These are phyloP conservation scores for Hericium alpestre DNA, from an alignment of 768 basidiomycete genomes.

Conservation along the genomic window DNA sequence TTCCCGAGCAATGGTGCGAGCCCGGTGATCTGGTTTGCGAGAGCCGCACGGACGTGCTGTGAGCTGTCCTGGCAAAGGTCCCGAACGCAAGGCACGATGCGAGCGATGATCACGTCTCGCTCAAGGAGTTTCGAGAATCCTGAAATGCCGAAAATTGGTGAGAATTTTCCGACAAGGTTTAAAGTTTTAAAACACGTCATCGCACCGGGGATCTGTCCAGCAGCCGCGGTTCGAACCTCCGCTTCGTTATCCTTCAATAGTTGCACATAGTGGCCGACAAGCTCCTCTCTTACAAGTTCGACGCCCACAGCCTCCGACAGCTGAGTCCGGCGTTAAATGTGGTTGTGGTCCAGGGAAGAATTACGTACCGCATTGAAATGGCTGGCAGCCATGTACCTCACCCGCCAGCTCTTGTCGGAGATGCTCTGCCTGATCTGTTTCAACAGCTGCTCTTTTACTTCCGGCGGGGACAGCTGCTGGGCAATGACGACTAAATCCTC, in stretches of 20 bases:
- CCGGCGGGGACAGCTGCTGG: slow-evolving; percentile 70
- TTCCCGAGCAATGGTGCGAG: slow-evolving; percentile 90
- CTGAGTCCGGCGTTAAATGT: slow-evolving; percentile 25
- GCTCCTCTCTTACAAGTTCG: slow-evolving; percentile 86
- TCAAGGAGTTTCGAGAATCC: slow-evolving; percentile 93
- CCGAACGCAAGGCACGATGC: slow-evolving; percentile 89
- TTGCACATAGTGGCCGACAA: slow-evolving; percentile 87
- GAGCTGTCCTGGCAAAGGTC: slow-evolving; percentile 89
- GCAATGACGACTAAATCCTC: slow-evolving; percentile 93
- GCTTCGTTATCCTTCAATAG: slow-evolving; percentile 97
- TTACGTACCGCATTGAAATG: slow-evolving; percentile 83
- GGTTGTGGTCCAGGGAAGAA: background rate
- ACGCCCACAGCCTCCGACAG: slow-evolving; percentile 84
- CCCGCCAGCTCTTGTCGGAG: slow-evolving; percentile 95
- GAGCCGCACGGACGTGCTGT: slow-evolving; percentile 93
- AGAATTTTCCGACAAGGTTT: slow-evolving; percentile 5
- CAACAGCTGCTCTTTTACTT: slow-evolving; percentile 83
- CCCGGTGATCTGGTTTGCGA: slow-evolving; percentile 93
- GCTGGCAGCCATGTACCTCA: slow-evolving; percentile 95
- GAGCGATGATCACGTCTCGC: slow-evolving; percentile 84
- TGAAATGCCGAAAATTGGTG: slow-evolving; percentile 22
- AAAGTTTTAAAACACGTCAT: background rate
- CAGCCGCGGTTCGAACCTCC: slow-evolving; percentile 92
- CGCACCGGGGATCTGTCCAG: slow-evolving; percentile 92
- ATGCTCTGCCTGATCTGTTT: slow-evolving; percentile 83